Conservation (phyloP, 805 yeast species). For the Yamadazyma takamatsuzukensis region DNA sequence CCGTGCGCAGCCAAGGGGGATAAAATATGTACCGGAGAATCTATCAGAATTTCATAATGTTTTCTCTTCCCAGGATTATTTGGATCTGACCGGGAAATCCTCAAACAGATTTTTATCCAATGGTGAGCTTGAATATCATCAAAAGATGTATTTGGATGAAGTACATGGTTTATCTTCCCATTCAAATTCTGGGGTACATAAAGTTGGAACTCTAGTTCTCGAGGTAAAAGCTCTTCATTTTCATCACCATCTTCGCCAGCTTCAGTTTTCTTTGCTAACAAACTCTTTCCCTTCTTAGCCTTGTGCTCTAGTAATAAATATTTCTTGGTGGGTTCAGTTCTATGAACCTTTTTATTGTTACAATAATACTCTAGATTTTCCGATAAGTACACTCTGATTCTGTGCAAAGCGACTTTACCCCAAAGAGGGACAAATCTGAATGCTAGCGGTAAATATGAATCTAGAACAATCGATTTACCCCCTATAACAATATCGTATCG, state of each 20-base stretch:
- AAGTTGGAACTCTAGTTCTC: constrained; percentile 84
- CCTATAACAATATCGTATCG: constrained; percentile 89
- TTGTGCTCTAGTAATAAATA: constrained; percentile 76
- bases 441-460: constrained; percentile 79
- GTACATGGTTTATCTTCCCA: constrained; percentile 40
- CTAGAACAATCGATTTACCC: constrained; percentile 81
- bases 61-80: constrained; percentile 59
- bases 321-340: constrained; percentile 87
- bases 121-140: constrained; percentile 84
- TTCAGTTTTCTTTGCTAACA: constrained; percentile 41
- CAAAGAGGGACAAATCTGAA: constrained; percentile 75
- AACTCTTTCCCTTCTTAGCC: constrained; percentile 49
- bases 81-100: constrained; percentile 69
- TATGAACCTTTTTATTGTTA: constrained; percentile 78
- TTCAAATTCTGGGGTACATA: constrained; percentile 70
- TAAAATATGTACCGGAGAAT: constrained; percentile 85
- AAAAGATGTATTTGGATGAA: constrained; percentile 85
- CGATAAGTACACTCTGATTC: constrained; percentile 80
- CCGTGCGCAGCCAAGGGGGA: constrained; percentile 78
- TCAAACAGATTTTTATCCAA: constrained; percentile 87
- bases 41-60: constrained; percentile 92
- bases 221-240: constrained; percentile 59
- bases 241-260: constrained; percentile 29
- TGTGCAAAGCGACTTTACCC: constrained; percentile 81
- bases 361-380: constrained; percentile 92